phyloP scores from a whole-genome alignment of 108 stramenopile species.

The Nitzschia inconspicua region DNA sequence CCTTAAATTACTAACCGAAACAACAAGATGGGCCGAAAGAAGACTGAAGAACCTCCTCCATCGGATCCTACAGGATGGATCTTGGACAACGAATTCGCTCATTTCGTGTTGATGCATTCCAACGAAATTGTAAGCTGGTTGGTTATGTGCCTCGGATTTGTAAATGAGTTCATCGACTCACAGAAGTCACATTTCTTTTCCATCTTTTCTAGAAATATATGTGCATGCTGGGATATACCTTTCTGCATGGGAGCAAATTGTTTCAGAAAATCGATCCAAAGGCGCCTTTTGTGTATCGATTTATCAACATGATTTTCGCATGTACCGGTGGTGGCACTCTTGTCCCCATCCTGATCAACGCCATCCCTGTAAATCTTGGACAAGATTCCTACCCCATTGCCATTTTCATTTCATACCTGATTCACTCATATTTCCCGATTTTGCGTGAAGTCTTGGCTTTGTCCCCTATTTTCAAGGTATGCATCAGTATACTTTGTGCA shows the following conservation, averaged over 20 bases:
- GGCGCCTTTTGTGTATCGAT: conserved; percentile 59
- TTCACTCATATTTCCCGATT: conserved; percentile 76
- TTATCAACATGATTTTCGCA: conserved; percentile 66
- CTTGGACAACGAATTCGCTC: conserved; percentile 60
- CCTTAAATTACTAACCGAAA: no score
- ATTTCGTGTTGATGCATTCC: conserved; percentile 73
- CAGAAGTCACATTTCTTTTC: not conserved
- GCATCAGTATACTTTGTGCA: not conserved
- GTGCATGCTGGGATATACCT: conserved; percentile 77
- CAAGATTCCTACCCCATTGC: conserved; percentile 84
- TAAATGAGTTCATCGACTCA: not conserved
- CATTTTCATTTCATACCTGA: conserved; percentile 57
- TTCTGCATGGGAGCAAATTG: conserved; percentile 77
- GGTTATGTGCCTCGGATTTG: not conserved
- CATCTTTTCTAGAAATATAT: conserved; percentile 37
- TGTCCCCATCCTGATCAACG: conserved; percentile 85
- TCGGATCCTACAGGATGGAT: conserved; percentile 80
- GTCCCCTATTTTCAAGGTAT: conserved; percentile 49
- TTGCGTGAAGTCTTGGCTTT: conserved; percentile 66
- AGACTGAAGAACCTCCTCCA: no score
- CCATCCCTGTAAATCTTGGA: conserved; percentile 70
- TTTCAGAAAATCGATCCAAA: conserved; percentile 39
- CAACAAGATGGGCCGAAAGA: no score
- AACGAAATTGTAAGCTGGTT: conserved; percentile 51
- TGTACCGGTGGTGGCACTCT: conserved; percentile 87